phyloP scores from a whole-genome alignment of 1,284 basidiomycete genomes.

The Puccinia novopanici region DNA sequence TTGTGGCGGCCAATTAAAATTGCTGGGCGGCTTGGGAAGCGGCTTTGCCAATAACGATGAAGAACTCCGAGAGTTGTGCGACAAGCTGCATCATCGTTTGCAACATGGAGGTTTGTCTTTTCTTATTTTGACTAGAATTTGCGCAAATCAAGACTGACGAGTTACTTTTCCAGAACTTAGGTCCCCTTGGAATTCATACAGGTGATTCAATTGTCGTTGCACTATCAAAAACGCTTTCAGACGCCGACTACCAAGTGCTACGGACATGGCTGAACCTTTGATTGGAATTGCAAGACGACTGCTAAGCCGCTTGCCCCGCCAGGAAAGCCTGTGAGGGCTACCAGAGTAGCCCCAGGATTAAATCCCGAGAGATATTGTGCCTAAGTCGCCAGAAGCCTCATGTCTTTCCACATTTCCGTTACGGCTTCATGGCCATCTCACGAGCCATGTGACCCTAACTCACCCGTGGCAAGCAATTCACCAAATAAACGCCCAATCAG shows the following conservation, averaged over 20 bases:
- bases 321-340: neutral
- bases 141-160: no score
- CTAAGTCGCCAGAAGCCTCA: slow-evolving; percentile 7
- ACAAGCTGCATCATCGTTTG: no score
- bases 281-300: slow-evolving; percentile 38
- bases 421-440: neutral
- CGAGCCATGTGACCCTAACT: neutral
- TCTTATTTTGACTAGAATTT: no score
- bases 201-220: no score
- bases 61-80: no score
- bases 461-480: neutral
- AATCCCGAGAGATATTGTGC: neutral
- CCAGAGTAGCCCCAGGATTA: neutral
- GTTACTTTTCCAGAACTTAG: no score
- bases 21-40: no score
- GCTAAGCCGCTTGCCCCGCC: slow-evolving; percentile 31
- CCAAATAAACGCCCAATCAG: slow-evolving; percentile 5
- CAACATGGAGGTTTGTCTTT: no score
- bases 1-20: slow-evolving; percentile 85
- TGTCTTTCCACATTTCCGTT: slow-evolving; percentile 41
- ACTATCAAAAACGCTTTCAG: no score
- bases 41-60: no score
- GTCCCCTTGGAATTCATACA: no score
- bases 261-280: slow-evolving; percentile 38
- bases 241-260: no score